Conservation (phyloP, 345 rosid species). For the thale cress (Arabidopsis thaliana) region DNA sequence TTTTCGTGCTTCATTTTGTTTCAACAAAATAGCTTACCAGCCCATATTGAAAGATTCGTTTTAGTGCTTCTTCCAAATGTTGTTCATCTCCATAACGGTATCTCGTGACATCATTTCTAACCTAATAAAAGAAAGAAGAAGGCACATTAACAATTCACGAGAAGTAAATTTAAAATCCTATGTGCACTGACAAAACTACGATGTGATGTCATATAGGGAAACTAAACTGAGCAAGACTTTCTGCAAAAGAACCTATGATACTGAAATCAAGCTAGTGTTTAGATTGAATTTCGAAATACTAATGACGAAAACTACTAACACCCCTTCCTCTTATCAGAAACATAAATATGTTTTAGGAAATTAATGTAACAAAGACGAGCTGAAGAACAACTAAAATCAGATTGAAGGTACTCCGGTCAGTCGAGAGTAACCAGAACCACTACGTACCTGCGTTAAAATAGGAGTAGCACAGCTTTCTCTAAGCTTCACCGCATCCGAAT, state of each 20-base stretch:
- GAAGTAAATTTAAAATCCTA: not conserved
- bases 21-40: constrained; percentile 55
- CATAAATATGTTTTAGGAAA: not conserved
- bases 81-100: constrained; percentile 96
- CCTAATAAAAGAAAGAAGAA: constrained; percentile 48
- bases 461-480: constrained; percentile 84
- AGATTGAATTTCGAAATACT: not conserved
- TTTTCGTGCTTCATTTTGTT: constrained; percentile 8
- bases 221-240: not conserved
- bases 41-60: constrained; percentile 90
- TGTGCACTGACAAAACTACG: not conserved
- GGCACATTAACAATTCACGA: not conserved
- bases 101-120: constrained; percentile 85
- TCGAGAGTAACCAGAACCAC: constrained; percentile 7
- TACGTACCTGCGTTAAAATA: constrained; percentile 81
- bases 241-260: not conserved
- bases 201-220: not conserved
- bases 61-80: constrained; percentile 91
- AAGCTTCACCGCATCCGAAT: constrained; percentile 68
- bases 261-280: not conserved
- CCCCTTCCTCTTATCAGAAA: not conserved
- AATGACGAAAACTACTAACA: not conserved
- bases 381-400: not conserved
- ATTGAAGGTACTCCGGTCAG: not conserved
- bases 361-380: not conserved